Base-by-base conservation (phyloP, 768 basidiomycete genomes). In the Pisolithus albus region DNA sequence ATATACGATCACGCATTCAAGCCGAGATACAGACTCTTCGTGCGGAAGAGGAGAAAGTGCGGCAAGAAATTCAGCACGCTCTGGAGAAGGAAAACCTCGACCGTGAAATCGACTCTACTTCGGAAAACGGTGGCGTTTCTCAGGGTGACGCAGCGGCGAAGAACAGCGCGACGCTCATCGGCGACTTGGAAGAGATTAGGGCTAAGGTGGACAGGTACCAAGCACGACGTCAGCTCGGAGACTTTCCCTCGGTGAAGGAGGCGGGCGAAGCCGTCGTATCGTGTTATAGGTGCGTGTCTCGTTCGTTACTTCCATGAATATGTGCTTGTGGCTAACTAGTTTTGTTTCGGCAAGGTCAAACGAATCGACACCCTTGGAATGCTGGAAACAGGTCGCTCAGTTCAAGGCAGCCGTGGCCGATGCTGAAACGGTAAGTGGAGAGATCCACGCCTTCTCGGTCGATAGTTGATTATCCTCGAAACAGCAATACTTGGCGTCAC, bases 81-180 rank as follows among this genome's bases (percentile, higher is more conserved):
- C 73, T 94, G 45, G 87, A 93, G 73, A 86, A 83, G 71, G 91
- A 93, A 72, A 94, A 93, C 68, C 66, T 93, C 47, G 87, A 92
- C 66, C 76, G 78, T 52, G 90, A 92, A 69, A 76, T 73, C 57
- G 65, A 68, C 24, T 34, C 34, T 13, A 15, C 13, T 34, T 34
- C 34, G 13, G 34, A 11, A 34, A 75, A 75, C 15, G 79, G 76
- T 34, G 71, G 55, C 28, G 54, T 62, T 8, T 59, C 69, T 28
- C 76, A 74, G 18, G 73, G 70, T 19, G 64, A 72, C 26, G 61
- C 82, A 15, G 2, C 30, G 30, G 3, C 30, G 41, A 81, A 75
- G 62, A 83, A 77, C 57, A 86, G 82, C 52, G 73, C 79, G 7
- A 73, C 76, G 3, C 71, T 93, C 24, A 66, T 84, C 51, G 85